A percentile compares a stretch with the other conserved stretches of the same genome.
phyloP scores from a whole-genome alignment of 768 basidiomycete genomes.

The Termitomyces sp. region DNA sequence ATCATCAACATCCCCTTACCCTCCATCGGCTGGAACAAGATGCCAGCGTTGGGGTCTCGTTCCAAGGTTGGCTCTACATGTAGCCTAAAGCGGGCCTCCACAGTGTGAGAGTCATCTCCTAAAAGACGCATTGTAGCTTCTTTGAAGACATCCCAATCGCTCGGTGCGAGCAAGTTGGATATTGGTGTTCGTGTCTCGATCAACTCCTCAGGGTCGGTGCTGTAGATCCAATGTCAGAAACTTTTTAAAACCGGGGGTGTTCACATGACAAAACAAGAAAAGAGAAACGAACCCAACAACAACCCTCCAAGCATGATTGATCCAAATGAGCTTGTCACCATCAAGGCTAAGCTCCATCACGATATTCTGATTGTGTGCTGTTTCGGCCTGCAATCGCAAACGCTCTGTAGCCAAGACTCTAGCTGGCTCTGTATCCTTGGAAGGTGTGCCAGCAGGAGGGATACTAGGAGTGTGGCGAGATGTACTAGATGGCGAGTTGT shows the following conservation, averaged over 20 bases:
- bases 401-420: constrained; percentile 87
- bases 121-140: constrained; percentile 83
- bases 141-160: constrained; percentile 79
- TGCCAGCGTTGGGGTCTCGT: constrained; percentile 48
- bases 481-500: constrained; percentile 33
- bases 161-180: constrained; percentile 73
- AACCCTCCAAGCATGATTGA: constrained; percentile 93
- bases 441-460: constrained; percentile 34
- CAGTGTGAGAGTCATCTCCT: constrained; percentile 90
- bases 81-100: constrained; percentile 88
- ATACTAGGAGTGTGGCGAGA: constrained; percentile 30
- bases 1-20: constrained; percentile 99
- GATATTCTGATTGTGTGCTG: constrained; percentile 93
- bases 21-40: constrained; percentile 84
- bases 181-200: constrained; percentile 77
- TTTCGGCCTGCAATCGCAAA: constrained; percentile 86
- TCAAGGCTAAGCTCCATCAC: constrained; percentile 93
- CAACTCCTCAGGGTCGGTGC: constrained; percentile 79
- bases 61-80: constrained; percentile 65
- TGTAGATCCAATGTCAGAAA: constrained; percentile 26
- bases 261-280: neutral
- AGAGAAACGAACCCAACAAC: constrained; percentile 73
- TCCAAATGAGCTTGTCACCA: constrained; percentile 92
- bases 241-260: constrained; percentile 3
- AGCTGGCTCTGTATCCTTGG: constrained; percentile 68